These are phyloP conservation scores for Diaporthe amygdali DNA, from an alignment of 2,329 filamentous ascomycete species.

Conservation along the genomic window DNA sequence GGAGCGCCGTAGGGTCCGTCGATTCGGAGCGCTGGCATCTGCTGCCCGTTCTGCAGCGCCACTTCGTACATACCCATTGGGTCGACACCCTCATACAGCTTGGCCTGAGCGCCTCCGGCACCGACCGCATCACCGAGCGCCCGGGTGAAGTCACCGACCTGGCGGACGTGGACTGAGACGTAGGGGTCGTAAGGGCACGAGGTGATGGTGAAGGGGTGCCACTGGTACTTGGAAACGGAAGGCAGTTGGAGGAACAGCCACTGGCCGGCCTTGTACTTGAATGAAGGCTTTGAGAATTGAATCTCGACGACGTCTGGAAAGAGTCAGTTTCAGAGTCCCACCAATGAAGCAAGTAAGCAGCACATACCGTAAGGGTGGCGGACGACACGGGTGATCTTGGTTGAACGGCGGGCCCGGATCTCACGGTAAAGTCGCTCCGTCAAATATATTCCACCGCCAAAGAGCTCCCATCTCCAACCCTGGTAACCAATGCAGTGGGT, in stretches of 20 bases:
- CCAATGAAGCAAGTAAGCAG: not conserved
- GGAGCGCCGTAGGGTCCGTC: constrained; percentile 97
- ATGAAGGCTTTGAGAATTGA: constrained; percentile 93
- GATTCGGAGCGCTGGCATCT: constrained; percentile 88
- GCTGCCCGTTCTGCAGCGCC: constrained; percentile 88
- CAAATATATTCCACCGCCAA: constrained; percentile 84
- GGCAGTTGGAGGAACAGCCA: constrained; percentile 98
- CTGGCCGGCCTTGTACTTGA: constrained; percentile 98
- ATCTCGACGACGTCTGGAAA: constrained; percentile 86
- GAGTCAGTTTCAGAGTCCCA: constrained; percentile 34
- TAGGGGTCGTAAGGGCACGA: constrained; percentile 97
- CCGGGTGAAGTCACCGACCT: constrained; percentile 95
- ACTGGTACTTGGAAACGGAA: constrained; percentile 85
- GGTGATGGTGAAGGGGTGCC: constrained; percentile 99
- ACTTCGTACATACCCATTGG: constrained; percentile 98
- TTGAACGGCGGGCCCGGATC: constrained; percentile 80
- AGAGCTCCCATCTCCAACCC: constrained; percentile 96
- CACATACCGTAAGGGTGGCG: constrained; percentile 87
- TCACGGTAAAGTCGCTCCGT: constrained; percentile 90
- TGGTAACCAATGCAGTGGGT: constrained; percentile 92
- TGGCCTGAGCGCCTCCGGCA: constrained; percentile 83
- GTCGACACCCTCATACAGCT: constrained; percentile 89
- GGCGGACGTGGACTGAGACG: constrained; percentile 90
- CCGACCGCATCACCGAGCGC: constrained; percentile 96
- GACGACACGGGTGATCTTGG: constrained; percentile 91